Evolutionary conservation across 31 red algal genomes (phyloP).

Genomic region (Asparagopsis taxiformis): DNA sequence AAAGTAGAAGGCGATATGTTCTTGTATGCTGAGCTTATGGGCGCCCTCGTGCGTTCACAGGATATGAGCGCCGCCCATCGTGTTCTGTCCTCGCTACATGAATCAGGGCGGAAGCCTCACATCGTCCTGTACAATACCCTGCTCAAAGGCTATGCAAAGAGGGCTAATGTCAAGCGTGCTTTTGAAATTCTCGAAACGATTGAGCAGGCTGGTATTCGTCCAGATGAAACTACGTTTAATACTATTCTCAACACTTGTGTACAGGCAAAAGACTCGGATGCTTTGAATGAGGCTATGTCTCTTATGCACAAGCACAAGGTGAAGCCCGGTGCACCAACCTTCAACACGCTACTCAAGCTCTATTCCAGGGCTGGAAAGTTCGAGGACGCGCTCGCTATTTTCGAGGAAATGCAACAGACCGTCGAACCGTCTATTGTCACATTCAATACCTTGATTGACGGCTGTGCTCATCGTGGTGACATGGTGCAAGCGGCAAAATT

Average conservation of each 20-base stretch:
- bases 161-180: constrained; percentile 36
- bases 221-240: constrained; percentile 77
- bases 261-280: constrained; percentile 49
- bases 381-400: constrained; percentile 66
- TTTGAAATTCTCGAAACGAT: constrained; percentile 44
- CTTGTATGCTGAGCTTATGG: constrained; percentile 81
- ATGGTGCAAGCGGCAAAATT: constrained; percentile 66
- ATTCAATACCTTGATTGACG: constrained; percentile 81
- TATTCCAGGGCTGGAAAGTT: constrained; percentile 55
- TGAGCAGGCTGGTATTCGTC: constrained; percentile 27
- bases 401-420: constrained; percentile 72
- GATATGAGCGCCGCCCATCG: constrained; percentile 46
- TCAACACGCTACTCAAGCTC: constrained; percentile 74
- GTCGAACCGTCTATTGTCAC: constrained; percentile 79
- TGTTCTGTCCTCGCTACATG: constrained; percentile 28
- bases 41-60: constrained; percentile 50
- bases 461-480: constrained; percentile 79
- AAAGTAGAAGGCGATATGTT: constrained; percentile 73
- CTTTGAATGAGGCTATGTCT: constrained; percentile 47
- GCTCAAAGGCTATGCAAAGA: constrained; percentile 65
- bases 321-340: constrained; percentile 66
- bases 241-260: constrained; percentile 70
- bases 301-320: constrained; percentile 72
- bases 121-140: constrained; percentile 77
- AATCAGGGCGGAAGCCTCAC: constrained; percentile 48